A percentile compares a stretch with the other conserved stretches of the same genome.
These are phyloP conservation scores for Nannochloris sp. DNA, from an alignment of 139 green algal species.

Conservation along the genomic window DNA sequence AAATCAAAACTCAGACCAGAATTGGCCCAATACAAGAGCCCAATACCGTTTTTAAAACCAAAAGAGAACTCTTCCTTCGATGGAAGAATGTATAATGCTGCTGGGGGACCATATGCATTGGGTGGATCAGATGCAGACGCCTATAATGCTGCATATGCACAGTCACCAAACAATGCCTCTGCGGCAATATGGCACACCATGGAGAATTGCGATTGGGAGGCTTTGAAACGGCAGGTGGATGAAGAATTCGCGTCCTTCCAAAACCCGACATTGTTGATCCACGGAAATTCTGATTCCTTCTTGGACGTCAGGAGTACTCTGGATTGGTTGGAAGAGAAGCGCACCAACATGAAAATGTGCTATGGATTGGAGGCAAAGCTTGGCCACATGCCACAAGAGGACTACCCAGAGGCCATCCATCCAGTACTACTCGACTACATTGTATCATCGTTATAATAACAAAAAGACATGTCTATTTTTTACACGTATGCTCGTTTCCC, in stretches of 20 bases:
- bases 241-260: conserved; percentile 47
- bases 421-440: conserved; percentile 24
- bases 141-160: conserved; percentile 22
- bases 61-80: conserved; percentile 15
- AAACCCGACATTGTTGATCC: conserved; percentile 49
- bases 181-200: conserved; percentile 45
- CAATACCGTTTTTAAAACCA: conserved; percentile 60
- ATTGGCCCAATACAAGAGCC: conserved; percentile 64
- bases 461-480: not conserved
- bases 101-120: conserved; percentile 53
- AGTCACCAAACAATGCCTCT: conserved; percentile 33
- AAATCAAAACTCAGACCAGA: conserved; percentile 60
- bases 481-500: not conserved
- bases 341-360: conserved; percentile 41
- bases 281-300: conserved; percentile 57
- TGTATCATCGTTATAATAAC: not conserved
- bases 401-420: conserved; percentile 43
- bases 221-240: conserved; percentile 44
- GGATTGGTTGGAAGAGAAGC: conserved; percentile 48
- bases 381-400: conserved; percentile 47
- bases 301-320: conserved; percentile 35
- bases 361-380: conserved; percentile 36
- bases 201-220: conserved; percentile 42
- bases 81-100: conserved; percentile 37
- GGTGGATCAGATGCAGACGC: conserved; percentile 15